Evolutionary conservation across 805 yeast genomes (phyloP).

Genomic region (Barnettozyma vustinii): DNA sequence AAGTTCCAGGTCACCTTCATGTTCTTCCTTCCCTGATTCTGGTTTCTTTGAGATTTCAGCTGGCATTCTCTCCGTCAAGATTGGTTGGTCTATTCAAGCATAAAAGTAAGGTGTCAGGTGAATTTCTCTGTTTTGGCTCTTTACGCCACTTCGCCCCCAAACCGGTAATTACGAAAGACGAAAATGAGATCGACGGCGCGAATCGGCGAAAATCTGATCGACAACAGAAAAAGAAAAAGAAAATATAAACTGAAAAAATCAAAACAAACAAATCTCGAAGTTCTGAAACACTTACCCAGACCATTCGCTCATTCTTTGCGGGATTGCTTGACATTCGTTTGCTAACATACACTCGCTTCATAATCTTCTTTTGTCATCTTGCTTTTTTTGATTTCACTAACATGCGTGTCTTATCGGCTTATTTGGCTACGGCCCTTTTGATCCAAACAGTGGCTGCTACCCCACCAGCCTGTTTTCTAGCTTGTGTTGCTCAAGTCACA

Average conservation of each 20-base stretch:
- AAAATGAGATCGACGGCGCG: not conserved
- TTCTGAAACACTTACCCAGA: not conserved
- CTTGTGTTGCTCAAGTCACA: conserved; percentile 75
- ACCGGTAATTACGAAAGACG: not conserved
- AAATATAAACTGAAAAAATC: not conserved
- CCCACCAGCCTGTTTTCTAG: conserved; percentile 90
- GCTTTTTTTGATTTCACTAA: not conserved
- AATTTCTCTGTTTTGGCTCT: not conserved
- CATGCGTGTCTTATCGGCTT: conserved; percentile 5
- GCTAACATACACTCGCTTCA: not conserved
- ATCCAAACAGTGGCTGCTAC: conserved; percentile 39
- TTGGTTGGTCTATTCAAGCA: not conserved
- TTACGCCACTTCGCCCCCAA: not conserved
- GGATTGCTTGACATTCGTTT: not conserved
- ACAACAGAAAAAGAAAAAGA: not conserved
- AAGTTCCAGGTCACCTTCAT: conserved; percentile 21
- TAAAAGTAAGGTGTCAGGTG: not conserved
- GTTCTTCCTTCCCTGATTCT: not conserved
- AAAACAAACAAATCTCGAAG: not conserved
- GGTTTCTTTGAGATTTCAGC: not conserved
- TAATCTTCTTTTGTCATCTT: too few species aligned
- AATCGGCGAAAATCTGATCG: not conserved
- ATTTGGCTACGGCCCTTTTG: conserved; percentile 15
- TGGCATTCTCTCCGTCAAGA: not conserved
- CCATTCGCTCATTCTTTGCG: not conserved